phyloP scores from a whole-genome alignment of 495 filamentous ascomycete species.

The Trichoderma virens region DNA sequence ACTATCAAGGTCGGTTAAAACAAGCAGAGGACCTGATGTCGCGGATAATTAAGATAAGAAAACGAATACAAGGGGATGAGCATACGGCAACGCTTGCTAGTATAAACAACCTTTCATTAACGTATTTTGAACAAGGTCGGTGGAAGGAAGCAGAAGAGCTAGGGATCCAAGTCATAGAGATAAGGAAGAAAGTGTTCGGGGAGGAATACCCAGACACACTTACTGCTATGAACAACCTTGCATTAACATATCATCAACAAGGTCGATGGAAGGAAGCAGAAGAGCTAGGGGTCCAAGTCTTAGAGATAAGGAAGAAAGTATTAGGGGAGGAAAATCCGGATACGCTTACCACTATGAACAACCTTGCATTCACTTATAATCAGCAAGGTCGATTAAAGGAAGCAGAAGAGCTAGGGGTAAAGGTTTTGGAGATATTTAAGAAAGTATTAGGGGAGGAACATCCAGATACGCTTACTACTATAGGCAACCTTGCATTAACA shows the following conservation, averaged over 20 bases:
- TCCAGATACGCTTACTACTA: neutral
- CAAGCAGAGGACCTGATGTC: constrained; percentile 27
- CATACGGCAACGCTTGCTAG: constrained; percentile 26
- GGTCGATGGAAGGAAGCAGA: constrained; percentile 29
- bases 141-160: constrained; percentile 32
- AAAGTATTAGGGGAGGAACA: constrained; percentile 1
- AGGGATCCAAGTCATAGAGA: constrained; percentile 23
- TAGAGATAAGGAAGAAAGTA: too few species aligned
- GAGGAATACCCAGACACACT: constrained; percentile 33
- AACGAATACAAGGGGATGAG: constrained; percentile 25
- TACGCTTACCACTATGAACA: too few species aligned
- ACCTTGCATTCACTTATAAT: too few species aligned
- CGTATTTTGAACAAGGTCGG: constrained; percentile 25
- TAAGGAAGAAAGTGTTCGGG: constrained; percentile 24
- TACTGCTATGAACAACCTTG: constrained; percentile 31
- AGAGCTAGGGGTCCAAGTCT: constrained; percentile 24
- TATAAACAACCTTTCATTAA: constrained; percentile 16
- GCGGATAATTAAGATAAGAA: constrained; percentile 22
- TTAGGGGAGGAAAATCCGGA: too few species aligned
- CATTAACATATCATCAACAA: constrained; percentile 23
- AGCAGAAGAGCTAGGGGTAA: constrained; percentile 23
- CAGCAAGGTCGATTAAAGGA: constrained; percentile 26
- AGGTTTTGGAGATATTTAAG: constrained; percentile 16
- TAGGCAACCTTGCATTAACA: constrained; percentile 2
- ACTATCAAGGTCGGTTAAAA: constrained; percentile 25